These are phyloP conservation scores for Ogataea thermomethanolica DNA, from an alignment of 805 yeast species.

Conservation along the genomic window DNA sequence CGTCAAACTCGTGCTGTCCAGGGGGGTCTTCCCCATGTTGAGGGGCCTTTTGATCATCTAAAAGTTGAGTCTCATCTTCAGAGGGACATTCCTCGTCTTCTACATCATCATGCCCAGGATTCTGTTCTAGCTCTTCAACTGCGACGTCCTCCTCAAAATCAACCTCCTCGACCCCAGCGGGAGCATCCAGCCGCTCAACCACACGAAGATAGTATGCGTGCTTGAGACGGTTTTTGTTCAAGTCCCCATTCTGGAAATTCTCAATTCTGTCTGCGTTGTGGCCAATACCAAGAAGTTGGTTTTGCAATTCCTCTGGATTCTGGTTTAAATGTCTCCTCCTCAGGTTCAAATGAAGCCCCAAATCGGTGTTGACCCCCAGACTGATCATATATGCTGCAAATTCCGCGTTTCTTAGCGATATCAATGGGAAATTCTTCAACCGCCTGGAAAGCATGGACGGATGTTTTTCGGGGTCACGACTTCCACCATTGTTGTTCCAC, in stretches of 20 bases:
- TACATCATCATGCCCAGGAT: neutral
- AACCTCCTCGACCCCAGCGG: conserved; percentile 5
- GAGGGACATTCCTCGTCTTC: neutral
- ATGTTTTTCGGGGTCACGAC: conserved; percentile 21
- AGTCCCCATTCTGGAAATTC: neutral
- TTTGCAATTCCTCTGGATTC: conserved; percentile 30
- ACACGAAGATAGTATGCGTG: conserved; percentile 9
- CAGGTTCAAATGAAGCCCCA: conserved; percentile 7
- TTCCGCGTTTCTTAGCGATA: conserved; percentile 27
- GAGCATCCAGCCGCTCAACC: conserved; percentile 12
- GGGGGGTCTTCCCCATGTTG: neutral
- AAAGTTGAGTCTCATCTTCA: neutral
- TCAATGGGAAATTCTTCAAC: conserved; percentile 25
- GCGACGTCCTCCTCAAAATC: conserved; percentile 1
- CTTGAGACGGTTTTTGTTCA: conserved; percentile 1
- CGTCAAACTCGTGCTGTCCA: neutral
- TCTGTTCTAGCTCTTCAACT: conserved; percentile 4
- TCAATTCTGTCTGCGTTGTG: neutral
- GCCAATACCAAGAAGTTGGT: conserved; percentile 1
- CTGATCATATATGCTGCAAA: conserved; percentile 14
- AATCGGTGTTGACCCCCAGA: conserved; percentile 11
- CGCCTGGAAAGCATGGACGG: conserved; percentile 25
- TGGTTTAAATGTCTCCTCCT: conserved; percentile 4
- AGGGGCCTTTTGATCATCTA: neutral
- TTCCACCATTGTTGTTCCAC: conserved; percentile 25